Base-by-base conservation (phyloP, 2,329 filamentous ascomycete species). In the Aspergillus costaricaensis region DNA sequence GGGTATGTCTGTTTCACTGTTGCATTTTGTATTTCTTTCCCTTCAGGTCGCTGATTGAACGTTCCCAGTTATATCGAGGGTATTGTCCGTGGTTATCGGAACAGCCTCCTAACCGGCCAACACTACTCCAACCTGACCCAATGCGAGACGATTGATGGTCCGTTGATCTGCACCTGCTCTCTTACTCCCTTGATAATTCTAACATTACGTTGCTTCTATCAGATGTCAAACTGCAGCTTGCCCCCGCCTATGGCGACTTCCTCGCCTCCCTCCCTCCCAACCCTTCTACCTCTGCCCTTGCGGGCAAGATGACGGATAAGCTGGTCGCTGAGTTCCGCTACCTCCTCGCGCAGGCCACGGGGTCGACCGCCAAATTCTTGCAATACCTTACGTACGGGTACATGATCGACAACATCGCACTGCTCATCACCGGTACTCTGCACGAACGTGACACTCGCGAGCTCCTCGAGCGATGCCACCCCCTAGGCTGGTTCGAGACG, bases 361-460 rank as follows among this genome's bases (percentile, higher is more conserved):
- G 95, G 15, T 91, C 92, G 1, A 87, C 97, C 39, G 89, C 93
- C 64, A 92, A 91, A 75, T 99, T 99, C 78, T 92, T 99, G 86
- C 92, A 98, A 78, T 99, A 96, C 79, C 83, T 99, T 63, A 99
- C 95, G 1, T 99, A 99, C 77, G 94, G 93, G 64, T 99, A 99
- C 84, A 99, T 99, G 95, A 99, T 99, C 79, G 95, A 99, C 81
- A 99, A 99, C 72, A 92, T 99, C 56, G 95, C 96, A 41, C 88
- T 99, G 43, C 87, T 99, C 72, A 99, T 99, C 78, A 99, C 95
- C 21, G 95, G 95, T 64, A 99, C 95, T 12, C 86, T 99, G 30
- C 95, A 99, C 80, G 96, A 99, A 81, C 88, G 95, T 75, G 95
- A 99, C 77, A 99, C 95, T 3, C 88, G 93, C 62, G 95, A 99